Base-by-base conservation (phyloP, 73 alveolate species). In the Paraurostyla sp. region DNA sequence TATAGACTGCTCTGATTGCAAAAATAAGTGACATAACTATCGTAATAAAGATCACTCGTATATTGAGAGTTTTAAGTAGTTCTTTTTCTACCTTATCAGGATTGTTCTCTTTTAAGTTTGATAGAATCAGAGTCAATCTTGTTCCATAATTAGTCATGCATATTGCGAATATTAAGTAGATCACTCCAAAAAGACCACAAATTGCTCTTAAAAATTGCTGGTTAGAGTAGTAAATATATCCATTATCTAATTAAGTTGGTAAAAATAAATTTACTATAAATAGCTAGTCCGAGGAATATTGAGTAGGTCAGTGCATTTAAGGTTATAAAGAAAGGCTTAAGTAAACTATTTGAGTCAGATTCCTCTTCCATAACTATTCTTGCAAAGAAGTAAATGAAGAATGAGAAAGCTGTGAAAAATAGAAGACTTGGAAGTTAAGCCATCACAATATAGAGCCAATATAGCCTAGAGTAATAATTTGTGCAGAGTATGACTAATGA, bases 351-450 rank as follows among this genome's bases (percentile, higher is more conserved):
- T 20, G 60, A 11, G 59, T 83, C 82, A 30, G 76, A n/a, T 49
- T 83, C 89, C 29, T 78, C 92, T 50, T 83, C 92, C 71, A 83
- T 59, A 23, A 83, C 92, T 2, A 83, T 65, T 25, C 50, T 38
- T 23, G 92, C 92, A 35, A 83, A 83, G 59, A 56, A 83, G 59
- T 83, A 83, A 3, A 83, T 83, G 78, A 83, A 83, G 25, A 83
- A 58, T 35, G 92, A 83, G 48, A 83, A 65, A 25, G 92, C 60
- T 18, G 84, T 63, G 76, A 83, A 54, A 35, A 83, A 83, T 15
- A 83, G 49, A 3, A 83, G 85, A 38, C 78, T 42, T 29, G 92
- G 92, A 22, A 65, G 58, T 20, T 50, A 35, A 0, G 23, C 20
- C 73, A 65, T 40, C 15, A 83, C 13, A 13, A 56, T 0, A 33